Evolutionary conservation across 768 basidiomycete species (phyloP).

Genomic region (Trichaptum fuscoviolaceum): DNA sequence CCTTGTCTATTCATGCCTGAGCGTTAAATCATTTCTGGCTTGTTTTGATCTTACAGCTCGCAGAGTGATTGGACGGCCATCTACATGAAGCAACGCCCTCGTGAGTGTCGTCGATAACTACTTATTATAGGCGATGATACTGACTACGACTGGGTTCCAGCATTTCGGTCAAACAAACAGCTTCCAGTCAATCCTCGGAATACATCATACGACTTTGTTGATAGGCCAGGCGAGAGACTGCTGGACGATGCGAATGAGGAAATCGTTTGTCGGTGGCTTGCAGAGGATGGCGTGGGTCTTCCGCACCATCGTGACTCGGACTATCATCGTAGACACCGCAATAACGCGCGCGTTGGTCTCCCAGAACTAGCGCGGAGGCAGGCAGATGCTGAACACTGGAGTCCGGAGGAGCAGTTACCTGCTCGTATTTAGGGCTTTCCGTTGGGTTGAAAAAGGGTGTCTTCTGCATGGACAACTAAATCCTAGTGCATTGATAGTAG

Average conservation of each 20-base stretch:
- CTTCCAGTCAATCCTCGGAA: constrained; percentile 2
- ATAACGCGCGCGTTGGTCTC: constrained; percentile 3
- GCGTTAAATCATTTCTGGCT: not conserved
- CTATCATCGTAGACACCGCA: not conserved
- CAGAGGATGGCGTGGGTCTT: not conserved
- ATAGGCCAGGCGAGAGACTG: constrained; percentile 2
- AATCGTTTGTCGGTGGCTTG: not conserved
- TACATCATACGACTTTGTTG: constrained; percentile 2
- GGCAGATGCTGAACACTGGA: not conserved
- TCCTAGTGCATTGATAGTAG: not conserved
- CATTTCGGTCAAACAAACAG: constrained; percentile 3
- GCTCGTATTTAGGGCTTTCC: not conserved
- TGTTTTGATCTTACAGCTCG: not conserved
- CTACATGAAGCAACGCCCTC: not conserved
- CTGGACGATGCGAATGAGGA: constrained; percentile 4
- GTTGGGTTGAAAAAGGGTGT: no score
- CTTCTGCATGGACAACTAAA: no score
- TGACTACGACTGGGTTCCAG: not conserved
- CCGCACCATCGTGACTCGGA: constrained; percentile 2
- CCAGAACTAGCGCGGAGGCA: not conserved
- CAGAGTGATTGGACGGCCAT: not conserved
- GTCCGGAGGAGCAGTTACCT: not conserved
- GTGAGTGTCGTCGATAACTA: not conserved
- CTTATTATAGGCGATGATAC: not conserved
- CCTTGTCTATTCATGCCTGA: not conserved